Evolutionary conservation across 371 early-diverging fungal species (phyloP).

Genomic region (Choanephora cucurbitarum): DNA sequence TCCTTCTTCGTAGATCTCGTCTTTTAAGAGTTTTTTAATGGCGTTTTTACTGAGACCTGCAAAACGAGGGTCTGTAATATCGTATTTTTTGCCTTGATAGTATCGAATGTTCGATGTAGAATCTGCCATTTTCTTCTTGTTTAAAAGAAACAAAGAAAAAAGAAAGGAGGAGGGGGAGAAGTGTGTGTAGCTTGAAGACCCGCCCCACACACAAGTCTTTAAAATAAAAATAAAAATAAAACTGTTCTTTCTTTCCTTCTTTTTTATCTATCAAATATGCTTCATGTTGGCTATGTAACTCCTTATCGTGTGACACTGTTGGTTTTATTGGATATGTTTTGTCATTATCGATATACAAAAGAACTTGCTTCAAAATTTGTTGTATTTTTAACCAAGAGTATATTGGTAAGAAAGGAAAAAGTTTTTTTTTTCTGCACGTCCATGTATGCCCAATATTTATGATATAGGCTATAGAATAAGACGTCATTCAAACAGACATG

Average conservation of each 20-base stretch:
- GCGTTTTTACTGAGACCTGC: conserved; percentile 44
- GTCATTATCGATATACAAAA: conserved; percentile 9
- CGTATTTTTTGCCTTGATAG: conserved; percentile 38
- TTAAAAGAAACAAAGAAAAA: too few relatives aligned
- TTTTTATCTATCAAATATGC: conserved; percentile 8
- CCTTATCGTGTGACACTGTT: conserved; percentile 18
- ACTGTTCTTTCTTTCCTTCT: background rate
- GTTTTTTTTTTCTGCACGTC: too few relatives aligned
- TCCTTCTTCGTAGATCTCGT: conserved; percentile 40
- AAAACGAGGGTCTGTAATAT: conserved; percentile 48
- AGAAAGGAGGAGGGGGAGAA: too few relatives aligned
- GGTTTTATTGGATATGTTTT: conserved; percentile 14
- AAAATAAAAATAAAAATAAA: too few relatives aligned
- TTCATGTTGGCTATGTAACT: conserved; percentile 21
- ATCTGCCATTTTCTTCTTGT: too few relatives aligned
- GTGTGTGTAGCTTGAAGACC: too few relatives aligned
- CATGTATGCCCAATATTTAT: too few relatives aligned
- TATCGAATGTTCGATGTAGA: conserved; percentile 31
- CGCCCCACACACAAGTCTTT: too few relatives aligned
- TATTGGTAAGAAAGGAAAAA: conserved; percentile 17
- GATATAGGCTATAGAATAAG: conserved; percentile 21
- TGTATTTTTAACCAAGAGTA: conserved; percentile 15
- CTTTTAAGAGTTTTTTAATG: conserved; percentile 41
- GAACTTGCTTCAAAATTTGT: conserved; percentile 11
- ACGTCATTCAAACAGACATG: conserved; percentile 9